These are phyloP conservation scores for Scedosporium apiospermum DNA, from an alignment of 2,329 filamentous ascomycete species.

Conservation along the genomic window DNA sequence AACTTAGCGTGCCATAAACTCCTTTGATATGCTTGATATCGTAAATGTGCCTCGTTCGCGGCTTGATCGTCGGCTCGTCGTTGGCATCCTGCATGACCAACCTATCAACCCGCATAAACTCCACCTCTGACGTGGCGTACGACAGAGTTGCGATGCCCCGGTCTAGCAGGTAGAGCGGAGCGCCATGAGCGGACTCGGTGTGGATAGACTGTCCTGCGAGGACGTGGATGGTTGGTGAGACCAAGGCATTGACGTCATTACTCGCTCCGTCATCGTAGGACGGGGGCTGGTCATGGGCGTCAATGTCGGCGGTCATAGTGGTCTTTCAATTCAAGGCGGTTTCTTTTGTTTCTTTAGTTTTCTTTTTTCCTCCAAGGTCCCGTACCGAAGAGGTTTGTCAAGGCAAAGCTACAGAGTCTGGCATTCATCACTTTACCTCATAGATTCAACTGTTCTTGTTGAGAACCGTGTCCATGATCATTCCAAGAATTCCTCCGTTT, in stretches of 20 bases:
- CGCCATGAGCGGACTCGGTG: not conserved
- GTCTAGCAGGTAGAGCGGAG: not conserved
- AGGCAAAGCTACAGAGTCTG: too few relatives aligned
- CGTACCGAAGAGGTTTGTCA: too few relatives aligned
- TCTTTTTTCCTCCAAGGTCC: too few relatives aligned
- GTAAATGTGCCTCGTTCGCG: constrained; percentile 22
- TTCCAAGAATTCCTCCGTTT: too few relatives aligned
- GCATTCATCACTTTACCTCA: too few relatives aligned
- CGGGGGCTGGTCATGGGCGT: not conserved
- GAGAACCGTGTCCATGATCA: too few relatives aligned
- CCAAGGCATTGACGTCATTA: constrained; percentile 4
- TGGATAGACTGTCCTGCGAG: constrained; percentile 9
- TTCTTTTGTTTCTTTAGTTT: too few relatives aligned
- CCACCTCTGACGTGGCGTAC: not conserved
- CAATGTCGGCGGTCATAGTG: too few relatives aligned
- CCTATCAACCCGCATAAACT: not conserved
- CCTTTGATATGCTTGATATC: constrained; percentile 20
- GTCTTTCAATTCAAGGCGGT: too few relatives aligned
- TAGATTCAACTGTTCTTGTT: too few relatives aligned
- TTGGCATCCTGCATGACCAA: not conserved
- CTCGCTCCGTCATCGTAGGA: not conserved
- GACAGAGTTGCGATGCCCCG: not conserved
- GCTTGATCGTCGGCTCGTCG: constrained; percentile 16
- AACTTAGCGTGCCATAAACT: not conserved
- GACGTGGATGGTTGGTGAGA: constrained; percentile 16